Conservation (phyloP, 2,329 filamentous ascomycete species). For the Paraconiothyrium sp. region DNA sequence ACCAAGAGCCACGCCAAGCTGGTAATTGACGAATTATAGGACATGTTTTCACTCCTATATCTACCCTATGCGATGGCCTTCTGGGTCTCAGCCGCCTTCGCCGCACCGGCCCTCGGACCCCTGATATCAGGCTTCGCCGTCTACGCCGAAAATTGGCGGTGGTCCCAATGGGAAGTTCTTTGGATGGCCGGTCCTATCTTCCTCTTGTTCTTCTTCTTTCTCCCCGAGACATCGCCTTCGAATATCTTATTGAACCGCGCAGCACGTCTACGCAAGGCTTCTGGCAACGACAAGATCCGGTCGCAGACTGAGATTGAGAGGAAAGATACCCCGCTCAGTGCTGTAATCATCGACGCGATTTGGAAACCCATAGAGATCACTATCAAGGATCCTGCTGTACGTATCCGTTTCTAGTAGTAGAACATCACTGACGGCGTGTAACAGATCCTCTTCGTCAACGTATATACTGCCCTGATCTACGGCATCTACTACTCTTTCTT, state of each 20-base stretch:
- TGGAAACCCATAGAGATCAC: slow-evolving; percentile 64
- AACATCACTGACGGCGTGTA: not conserved
- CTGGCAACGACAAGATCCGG: slow-evolving; percentile 65
- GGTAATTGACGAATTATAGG: slow-evolving; percentile 24
- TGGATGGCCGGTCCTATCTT: slow-evolving; percentile 69
- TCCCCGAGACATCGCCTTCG: slow-evolving; percentile 70
- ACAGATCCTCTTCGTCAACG: slow-evolving; percentile 21
- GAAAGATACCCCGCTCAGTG: slow-evolving; percentile 59
- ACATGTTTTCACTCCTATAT: slow-evolving; percentile 62
- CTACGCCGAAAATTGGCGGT: slow-evolving; percentile 62
- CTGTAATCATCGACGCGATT: slow-evolving; percentile 64
- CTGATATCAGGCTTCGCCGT: slow-evolving; percentile 66
- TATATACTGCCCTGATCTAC: slow-evolving; percentile 35
- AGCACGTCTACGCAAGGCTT: slow-evolving; percentile 67
- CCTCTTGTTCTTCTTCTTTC: slow-evolving; percentile 67
- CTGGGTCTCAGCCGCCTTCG: slow-evolving; percentile 65
- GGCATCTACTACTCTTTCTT: slow-evolving; percentile 38
- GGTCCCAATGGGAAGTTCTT: slow-evolving; percentile 71
- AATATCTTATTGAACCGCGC: slow-evolving; percentile 71
- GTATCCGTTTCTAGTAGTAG: not conserved
- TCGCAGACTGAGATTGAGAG: slow-evolving; percentile 73
- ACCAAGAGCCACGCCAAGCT: not conserved
- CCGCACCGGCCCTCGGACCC: slow-evolving; percentile 67
- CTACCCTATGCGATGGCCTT: slow-evolving; percentile 67
- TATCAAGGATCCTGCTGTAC: slow-evolving; percentile 49